Conservation (phyloP, 768 basidiomycete species). For the Myochromella boudieri region DNA sequence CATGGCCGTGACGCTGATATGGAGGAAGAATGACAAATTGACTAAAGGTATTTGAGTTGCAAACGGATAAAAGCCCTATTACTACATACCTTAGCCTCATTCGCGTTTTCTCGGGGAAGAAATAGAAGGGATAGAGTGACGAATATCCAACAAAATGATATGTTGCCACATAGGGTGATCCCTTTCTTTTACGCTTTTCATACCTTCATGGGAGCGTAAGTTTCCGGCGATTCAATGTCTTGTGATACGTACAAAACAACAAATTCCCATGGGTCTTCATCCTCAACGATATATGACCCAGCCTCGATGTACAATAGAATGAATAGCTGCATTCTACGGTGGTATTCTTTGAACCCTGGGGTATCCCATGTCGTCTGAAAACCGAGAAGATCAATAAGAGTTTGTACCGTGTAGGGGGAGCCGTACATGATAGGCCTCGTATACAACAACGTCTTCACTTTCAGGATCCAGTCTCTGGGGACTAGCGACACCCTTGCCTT, state of each 20-base stretch:
- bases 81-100: slow-evolving; percentile 79
- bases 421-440: slow-evolving; percentile 89
- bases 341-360: slow-evolving; percentile 88
- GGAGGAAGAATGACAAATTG: slow-evolving; percentile 94
- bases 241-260: slow-evolving; percentile 65
- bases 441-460: slow-evolving; percentile 66
- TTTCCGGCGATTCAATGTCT: background rate
- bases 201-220: slow-evolving; percentile 47
- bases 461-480: slow-evolving; percentile 41
- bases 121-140: slow-evolving; percentile 93
- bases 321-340: slow-evolving; percentile 91
- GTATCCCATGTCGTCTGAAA: slow-evolving; percentile 78
- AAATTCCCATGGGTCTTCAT: slow-evolving; percentile 95
- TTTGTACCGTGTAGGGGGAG: background rate
- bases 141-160: slow-evolving; percentile 97
- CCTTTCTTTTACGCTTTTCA: slow-evolving; percentile 74
- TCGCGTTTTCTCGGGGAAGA: slow-evolving; percentile 88
- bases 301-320: slow-evolving; percentile 94
- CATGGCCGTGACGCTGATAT: slow-evolving; percentile 87
- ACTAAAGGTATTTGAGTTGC: slow-evolving; percentile 36
- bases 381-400: background rate
- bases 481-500: slow-evolving; percentile 53
- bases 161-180: slow-evolving; percentile 45
- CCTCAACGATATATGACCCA: slow-evolving; percentile 92
- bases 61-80: slow-evolving; percentile 9